Evolutionary conservation across 2,329 filamentous ascomycete species (phyloP).

Genomic region (Ceratocystis harringtonii): DNA sequence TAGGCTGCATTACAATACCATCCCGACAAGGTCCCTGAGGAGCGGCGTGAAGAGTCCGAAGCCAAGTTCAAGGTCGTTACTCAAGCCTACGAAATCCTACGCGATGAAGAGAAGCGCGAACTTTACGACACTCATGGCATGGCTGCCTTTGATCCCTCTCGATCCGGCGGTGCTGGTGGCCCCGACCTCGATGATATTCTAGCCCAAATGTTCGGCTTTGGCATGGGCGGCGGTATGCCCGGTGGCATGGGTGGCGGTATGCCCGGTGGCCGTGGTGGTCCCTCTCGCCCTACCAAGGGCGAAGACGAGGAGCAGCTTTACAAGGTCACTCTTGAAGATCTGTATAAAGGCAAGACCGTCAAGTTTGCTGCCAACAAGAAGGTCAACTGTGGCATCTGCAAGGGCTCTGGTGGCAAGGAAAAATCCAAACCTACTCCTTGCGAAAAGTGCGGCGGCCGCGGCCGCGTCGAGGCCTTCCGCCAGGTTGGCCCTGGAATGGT

Average conservation of each 20-base stretch:
- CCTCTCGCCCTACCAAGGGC: slow-evolving; percentile 52
- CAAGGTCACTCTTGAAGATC: slow-evolving; percentile 77
- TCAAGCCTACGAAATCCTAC: slow-evolving; percentile 94
- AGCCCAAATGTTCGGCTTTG: slow-evolving; percentile 79
- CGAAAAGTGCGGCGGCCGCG: slow-evolving; percentile 68
- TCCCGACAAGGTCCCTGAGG: slow-evolving; percentile 86
- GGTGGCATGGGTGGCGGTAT: slow-evolving; percentile 31
- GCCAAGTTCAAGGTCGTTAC: slow-evolving; percentile 84
- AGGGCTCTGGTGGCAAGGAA: slow-evolving; percentile 79
- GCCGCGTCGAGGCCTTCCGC: slow-evolving; percentile 60
- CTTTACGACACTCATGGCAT: slow-evolving; percentile 92
- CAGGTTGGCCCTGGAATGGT: slow-evolving; percentile 79
- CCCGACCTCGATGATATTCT: slow-evolving; percentile 88
- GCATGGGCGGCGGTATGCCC: slow-evolving; percentile 38
- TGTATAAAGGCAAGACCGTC: slow-evolving; percentile 97
- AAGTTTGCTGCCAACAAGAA: slow-evolving; percentile 93
- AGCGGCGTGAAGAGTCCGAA: slow-evolving; percentile 72
- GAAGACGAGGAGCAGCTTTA: slow-evolving; percentile 81
- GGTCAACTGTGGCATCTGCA: slow-evolving; percentile 73
- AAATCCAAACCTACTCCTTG: slow-evolving; percentile 76
- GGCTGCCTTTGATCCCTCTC: slow-evolving; percentile 75
- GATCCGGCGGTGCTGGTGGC: slow-evolving; percentile 38
- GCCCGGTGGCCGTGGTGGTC: slow-evolving; percentile 33
- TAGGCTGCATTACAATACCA: slow-evolving; percentile 78
- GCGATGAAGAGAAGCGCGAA: slow-evolving; percentile 83